Evolutionary conservation across 2,329 filamentous ascomycete species (phyloP).

Genomic region (Fusarium verrucosum): DNA sequence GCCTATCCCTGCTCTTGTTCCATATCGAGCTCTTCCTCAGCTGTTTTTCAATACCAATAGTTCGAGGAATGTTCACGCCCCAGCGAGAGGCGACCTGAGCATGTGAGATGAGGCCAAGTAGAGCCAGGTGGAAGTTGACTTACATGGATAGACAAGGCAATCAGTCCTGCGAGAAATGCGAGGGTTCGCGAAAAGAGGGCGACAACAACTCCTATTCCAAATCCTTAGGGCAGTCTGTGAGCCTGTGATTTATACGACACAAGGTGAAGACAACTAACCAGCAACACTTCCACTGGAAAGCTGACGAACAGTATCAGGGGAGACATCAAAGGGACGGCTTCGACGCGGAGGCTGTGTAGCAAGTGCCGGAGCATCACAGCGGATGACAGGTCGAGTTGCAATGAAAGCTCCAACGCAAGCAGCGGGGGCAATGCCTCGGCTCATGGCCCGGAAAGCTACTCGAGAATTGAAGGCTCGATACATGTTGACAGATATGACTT

Average conservation of each 20-base stretch:
- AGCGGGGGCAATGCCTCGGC: slow-evolving; percentile 43
- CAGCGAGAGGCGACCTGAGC: slow-evolving; percentile 55
- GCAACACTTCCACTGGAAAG: slow-evolving; percentile 64
- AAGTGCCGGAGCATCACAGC: slow-evolving; percentile 44
- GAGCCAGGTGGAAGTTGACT: slow-evolving; percentile 29
- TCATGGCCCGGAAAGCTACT: slow-evolving; percentile 40
- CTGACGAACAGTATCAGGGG: slow-evolving; percentile 55
- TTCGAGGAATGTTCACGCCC: slow-evolving; percentile 53
- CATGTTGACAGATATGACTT: slow-evolving; percentile 22
- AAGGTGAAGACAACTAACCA: slow-evolving; percentile 49
- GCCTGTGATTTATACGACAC: neutral
- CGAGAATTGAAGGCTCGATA: slow-evolving; percentile 37
- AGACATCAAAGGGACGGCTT: slow-evolving; percentile 32
- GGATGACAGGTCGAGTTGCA: slow-evolving; percentile 40
- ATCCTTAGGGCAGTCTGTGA: slow-evolving; percentile 56
- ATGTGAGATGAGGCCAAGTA: slow-evolving; percentile 16
- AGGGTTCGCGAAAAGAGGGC: slow-evolving; percentile 76
- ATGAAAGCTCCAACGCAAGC: slow-evolving; percentile 43
- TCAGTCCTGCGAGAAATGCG: slow-evolving; percentile 71
- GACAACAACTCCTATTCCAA: slow-evolving; percentile 70
- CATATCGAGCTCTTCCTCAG: slow-evolving; percentile 54
- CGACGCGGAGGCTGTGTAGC: slow-evolving; percentile 26
- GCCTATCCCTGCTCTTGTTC: slow-evolving; percentile 64
- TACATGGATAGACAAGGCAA: slow-evolving; percentile 72
- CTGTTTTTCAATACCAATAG: slow-evolving; percentile 51